Conservation (phyloP, 768 basidiomycete genomes). For the Mycena leptocephala region DNA sequence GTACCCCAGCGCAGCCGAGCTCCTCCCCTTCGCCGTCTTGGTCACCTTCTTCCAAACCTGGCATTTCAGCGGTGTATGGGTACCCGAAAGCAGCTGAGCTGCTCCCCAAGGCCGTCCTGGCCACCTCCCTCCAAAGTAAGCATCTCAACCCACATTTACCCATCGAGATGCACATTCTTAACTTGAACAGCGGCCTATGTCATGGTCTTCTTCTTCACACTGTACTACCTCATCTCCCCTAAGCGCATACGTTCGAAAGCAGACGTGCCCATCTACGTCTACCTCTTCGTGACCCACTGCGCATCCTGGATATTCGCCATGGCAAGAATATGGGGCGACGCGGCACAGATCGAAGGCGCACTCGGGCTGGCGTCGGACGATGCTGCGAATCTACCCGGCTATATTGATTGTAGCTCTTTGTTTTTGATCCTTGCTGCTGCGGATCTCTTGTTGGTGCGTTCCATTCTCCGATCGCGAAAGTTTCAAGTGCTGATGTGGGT, state of each 20-base stretch:
- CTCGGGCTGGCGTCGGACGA: conserved; percentile 18
- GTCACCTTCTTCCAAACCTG: conserved; percentile 10
- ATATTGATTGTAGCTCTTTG: conserved; percentile 27
- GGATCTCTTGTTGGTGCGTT: conserved; percentile 27
- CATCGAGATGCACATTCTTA: not conserved
- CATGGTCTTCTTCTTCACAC: not conserved
- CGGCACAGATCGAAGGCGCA: not conserved
- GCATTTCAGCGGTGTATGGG: conserved; percentile 17
- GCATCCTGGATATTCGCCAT: conserved; percentile 27
- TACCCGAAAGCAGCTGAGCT: too few relatives aligned
- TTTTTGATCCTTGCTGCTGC: conserved; percentile 27
- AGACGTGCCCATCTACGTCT: conserved; percentile 24
- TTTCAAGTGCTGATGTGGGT: conserved; percentile 16
- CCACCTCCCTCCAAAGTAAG: not conserved
- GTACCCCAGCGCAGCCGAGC: too few relatives aligned
- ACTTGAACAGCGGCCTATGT: not conserved
- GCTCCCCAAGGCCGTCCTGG: too few relatives aligned
- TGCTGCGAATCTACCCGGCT: conserved; percentile 22
- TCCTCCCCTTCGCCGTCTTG: not conserved
- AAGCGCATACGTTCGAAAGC: not conserved
- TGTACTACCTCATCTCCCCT: not conserved
- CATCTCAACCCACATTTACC: not conserved
- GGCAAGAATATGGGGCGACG: conserved; percentile 22
- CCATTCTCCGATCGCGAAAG: conserved; percentile 10
- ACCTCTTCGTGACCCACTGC: conserved; percentile 31